These are phyloP conservation scores for Colletotrichum spaethianum DNA, from an alignment of 2,329 filamentous ascomycete species.

Conservation along the genomic window DNA sequence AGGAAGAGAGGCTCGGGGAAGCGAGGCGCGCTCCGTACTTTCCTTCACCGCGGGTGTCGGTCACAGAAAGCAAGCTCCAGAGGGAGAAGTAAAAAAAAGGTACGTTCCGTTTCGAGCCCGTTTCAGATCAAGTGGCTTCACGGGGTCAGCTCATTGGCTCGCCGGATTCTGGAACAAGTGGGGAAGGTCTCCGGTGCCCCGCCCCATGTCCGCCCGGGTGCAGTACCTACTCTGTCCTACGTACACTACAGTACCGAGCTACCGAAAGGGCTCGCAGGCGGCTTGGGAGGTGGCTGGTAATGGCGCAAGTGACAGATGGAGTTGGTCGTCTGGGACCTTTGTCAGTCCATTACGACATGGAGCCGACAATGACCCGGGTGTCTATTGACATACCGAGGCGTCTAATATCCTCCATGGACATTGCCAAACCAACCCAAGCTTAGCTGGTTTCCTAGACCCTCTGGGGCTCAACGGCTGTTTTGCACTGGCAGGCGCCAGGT, in stretches of 20 bases:
- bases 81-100: not conserved
- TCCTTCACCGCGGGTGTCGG: not conserved
- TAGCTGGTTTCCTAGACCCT: not conserved
- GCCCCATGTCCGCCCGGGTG: constrained; percentile 2
- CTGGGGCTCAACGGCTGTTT: not conserved
- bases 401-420: not conserved
- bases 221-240: not conserved
- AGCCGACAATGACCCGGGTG: too few species aligned
- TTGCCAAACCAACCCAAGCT: not conserved
- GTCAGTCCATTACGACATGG: not conserved
- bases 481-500: not conserved
- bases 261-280: not conserved
- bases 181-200: constrained; percentile 29
- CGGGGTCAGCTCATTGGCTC: constrained; percentile 25
- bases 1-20: not conserved
- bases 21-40: not conserved
- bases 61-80: not conserved
- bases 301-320: not conserved
- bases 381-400: not conserved
- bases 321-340: not conserved
- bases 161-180: constrained; percentile 33
- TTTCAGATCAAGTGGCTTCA: constrained; percentile 36
- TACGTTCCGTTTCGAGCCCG: constrained; percentile 35
- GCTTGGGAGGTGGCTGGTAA: constrained; percentile 28
- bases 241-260: constrained; percentile 12